Evolutionary conservation across 1,139 yeast genomes (phyloP).

Genomic region (Yamadazyma triangularis): DNA sequence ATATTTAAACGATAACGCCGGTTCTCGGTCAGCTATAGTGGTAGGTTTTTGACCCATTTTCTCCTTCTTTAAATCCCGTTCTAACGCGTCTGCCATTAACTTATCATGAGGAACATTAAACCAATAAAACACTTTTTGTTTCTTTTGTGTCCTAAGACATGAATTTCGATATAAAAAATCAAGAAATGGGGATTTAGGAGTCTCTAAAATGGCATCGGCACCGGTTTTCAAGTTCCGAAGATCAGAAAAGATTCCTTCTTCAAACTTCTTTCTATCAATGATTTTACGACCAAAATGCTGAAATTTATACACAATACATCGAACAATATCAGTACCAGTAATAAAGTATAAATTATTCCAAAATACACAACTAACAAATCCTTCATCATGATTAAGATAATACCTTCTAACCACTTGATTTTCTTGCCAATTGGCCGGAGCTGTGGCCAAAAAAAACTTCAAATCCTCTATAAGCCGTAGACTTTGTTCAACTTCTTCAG

Average conservation of each 20-base stretch:
- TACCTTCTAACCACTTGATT: constrained; percentile 85
- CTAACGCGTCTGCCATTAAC: constrained; percentile 89
- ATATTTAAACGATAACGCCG: constrained; percentile 58
- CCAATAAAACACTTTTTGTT: constrained; percentile 97
- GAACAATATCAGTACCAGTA: constrained; percentile 94
- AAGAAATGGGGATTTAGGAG: constrained; percentile 81
- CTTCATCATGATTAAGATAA: constrained; percentile 83
- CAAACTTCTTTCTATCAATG: constrained; percentile 86
- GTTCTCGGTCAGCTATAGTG: constrained; percentile 55
- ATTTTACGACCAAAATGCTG: constrained; percentile 87
- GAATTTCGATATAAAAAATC: constrained; percentile 81
- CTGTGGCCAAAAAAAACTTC: constrained; percentile 82
- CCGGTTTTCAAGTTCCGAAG: constrained; percentile 84
- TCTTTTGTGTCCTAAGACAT: constrained; percentile 91
- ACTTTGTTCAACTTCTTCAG: constrained; percentile 41
- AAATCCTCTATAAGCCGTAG: constrained; percentile 67
- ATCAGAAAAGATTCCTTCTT: constrained; percentile 94
- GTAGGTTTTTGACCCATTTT: constrained; percentile 52
- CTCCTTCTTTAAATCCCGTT: constrained; percentile 86
- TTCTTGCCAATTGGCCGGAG: constrained; percentile 93
- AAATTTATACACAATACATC: constrained; percentile 85
- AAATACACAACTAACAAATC: constrained; percentile 83
- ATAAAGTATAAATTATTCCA: constrained; percentile 91
- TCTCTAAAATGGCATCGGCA: constrained; percentile 81
- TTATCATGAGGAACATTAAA: constrained; percentile 93